phyloP scores from a whole-genome alignment of 148 eudicot species.

The Silene conica region DNA sequence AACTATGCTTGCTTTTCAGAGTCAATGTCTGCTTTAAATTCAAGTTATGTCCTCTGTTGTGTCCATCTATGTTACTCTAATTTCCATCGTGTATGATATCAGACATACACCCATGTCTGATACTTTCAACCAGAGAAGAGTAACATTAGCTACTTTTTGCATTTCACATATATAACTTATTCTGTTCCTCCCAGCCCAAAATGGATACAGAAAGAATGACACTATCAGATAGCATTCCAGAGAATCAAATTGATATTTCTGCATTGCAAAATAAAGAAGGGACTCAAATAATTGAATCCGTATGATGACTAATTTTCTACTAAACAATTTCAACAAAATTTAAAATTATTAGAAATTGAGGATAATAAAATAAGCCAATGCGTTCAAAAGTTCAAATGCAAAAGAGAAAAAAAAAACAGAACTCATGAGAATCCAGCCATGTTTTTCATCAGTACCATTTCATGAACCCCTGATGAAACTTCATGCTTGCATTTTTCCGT shows the following conservation, averaged over 20 bases:
- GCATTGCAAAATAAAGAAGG: neutral
- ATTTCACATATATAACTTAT: neutral
- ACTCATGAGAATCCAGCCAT: slow-evolving; percentile 15
- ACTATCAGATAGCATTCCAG: neutral
- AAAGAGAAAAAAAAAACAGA: slow-evolving; percentile 5
- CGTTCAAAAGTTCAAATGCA: neutral
- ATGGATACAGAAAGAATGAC: neutral
- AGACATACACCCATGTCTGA: neutral
- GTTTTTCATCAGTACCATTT: slow-evolving; percentile 5
- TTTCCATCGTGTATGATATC: neutral
- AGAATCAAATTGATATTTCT: neutral
- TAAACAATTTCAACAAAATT: neutral
- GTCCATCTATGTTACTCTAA: neutral
- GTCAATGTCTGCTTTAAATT: neutral
- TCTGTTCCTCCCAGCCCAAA: slow-evolving; percentile 4
- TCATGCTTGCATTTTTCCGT: slow-evolving; percentile 21
- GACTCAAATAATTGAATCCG: neutral
- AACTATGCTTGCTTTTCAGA: slow-evolving; percentile 8
- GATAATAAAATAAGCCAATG: neutral
- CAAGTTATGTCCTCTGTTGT: neutral
- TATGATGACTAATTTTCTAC: neutral
- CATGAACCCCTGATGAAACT: slow-evolving; percentile 21
- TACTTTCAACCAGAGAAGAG: neutral
- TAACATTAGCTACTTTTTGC: neutral
- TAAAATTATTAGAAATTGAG: neutral